These are phyloP conservation scores for Ogataea methylovora DNA, from an alignment of 805 yeast species.

Conservation along the genomic window DNA sequence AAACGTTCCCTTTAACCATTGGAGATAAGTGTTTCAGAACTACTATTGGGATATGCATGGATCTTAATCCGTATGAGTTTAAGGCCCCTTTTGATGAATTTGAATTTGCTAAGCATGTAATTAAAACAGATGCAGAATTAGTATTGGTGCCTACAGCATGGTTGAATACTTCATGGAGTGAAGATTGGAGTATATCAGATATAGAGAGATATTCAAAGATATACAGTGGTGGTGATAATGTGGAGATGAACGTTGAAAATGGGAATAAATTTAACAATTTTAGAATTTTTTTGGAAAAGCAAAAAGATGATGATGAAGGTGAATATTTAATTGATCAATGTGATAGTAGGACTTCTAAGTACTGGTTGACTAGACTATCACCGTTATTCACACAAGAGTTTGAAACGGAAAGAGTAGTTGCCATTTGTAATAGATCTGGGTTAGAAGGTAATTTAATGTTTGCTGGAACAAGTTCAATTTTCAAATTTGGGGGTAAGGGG, in stretches of 20 bases:
- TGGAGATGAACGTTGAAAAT: slow-evolving; percentile 12
- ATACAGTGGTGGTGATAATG: slow-evolving; percentile 8
- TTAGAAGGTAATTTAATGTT: slow-evolving; percentile 62
- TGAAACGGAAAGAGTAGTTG: slow-evolving; percentile 23
- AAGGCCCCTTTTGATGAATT: slow-evolving; percentile 67
- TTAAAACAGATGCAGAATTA: slow-evolving; percentile 39
- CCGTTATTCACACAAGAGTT: slow-evolving; percentile 14
- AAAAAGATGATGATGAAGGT: not conserved
- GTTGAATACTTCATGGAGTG: slow-evolving; percentile 45
- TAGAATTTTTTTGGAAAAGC: not conserved
- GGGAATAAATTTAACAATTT: not conserved
- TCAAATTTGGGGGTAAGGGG: slow-evolving; percentile 32
- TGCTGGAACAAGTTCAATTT: slow-evolving; percentile 58
- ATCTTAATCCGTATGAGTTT: slow-evolving; percentile 80
- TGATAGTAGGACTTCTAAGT: slow-evolving; percentile 24
- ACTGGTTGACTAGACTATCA: slow-evolving; percentile 64
- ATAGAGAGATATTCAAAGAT: slow-evolving; percentile 9
- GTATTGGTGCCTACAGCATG: slow-evolving; percentile 83
- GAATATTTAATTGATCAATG: slow-evolving; percentile 1
- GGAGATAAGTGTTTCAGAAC: slow-evolving; percentile 28
- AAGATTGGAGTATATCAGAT: slow-evolving; percentile 14
- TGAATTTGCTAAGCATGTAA: slow-evolving; percentile 59
- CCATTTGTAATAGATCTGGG: slow-evolving; percentile 69
- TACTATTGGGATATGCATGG: slow-evolving; percentile 90
- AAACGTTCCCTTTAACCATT: slow-evolving; percentile 36